Evolutionary conservation across 2,329 filamentous ascomycete genomes (phyloP).

Genomic region (Orbilia ellipsospora): DNA sequence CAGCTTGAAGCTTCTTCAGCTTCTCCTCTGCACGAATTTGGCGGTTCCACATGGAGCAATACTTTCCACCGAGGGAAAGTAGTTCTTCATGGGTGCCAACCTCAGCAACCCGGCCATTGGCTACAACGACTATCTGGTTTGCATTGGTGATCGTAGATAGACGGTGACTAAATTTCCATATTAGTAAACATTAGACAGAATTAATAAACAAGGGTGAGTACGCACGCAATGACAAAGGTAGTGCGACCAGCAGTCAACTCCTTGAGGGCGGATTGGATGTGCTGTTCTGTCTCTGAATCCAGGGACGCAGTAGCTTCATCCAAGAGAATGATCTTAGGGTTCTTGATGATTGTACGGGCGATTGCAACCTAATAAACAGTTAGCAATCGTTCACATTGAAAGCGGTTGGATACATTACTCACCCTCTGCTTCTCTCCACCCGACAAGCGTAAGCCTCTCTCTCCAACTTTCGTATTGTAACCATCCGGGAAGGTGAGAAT

Average conservation of each 20-base stretch:
- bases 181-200: conserved; percentile 18
- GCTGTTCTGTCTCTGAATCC: conserved; percentile 90
- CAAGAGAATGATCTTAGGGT: conserved; percentile 89
- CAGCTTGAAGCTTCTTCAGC: conserved; percentile 55
- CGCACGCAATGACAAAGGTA: conserved; percentile 90
- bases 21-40: conserved; percentile 77
- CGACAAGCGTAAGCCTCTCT: conserved; percentile 85
- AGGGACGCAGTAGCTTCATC: conserved; percentile 93
- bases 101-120: conserved; percentile 80
- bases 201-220: not conserved
- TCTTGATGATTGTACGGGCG: conserved; percentile 89
- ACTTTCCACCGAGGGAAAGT: conserved; percentile 75
- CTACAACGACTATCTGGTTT: conserved; percentile 83
- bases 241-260: conserved; percentile 86
- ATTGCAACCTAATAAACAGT: conserved; percentile 74
- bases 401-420: not conserved
- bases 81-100: conserved; percentile 82
- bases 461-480: conserved; percentile 90
- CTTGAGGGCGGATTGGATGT: conserved; percentile 87
- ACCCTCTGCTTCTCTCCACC: conserved; percentile 88
- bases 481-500: conserved; percentile 88
- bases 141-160: conserved; percentile 86
- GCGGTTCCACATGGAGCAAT: conserved; percentile 88
- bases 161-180: conserved; percentile 70
- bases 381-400: not conserved